Evolutionary conservation across 2,329 filamentous ascomycete species (phyloP).

Genomic region (Talaromyces sp.): DNA sequence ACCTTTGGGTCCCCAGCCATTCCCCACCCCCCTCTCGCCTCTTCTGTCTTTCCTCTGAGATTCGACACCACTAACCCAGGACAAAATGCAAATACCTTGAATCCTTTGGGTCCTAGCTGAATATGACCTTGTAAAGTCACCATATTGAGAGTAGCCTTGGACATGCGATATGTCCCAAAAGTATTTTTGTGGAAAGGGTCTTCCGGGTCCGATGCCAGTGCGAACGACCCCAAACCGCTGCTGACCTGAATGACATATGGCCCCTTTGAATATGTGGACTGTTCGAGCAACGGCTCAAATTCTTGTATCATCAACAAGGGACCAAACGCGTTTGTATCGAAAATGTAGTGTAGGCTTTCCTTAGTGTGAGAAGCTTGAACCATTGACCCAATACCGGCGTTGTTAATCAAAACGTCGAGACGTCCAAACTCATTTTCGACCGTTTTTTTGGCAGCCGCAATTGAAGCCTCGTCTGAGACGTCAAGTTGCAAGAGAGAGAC

Average conservation of each 20-base stretch:
- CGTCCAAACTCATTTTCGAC: conserved; percentile 5
- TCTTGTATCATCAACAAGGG: background rate
- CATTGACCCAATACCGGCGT: conserved; percentile 26
- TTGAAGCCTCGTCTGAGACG: conserved; percentile 7
- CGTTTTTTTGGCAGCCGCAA: background rate
- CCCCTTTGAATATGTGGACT: background rate
- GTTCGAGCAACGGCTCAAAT: conserved; percentile 3
- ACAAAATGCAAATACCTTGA: conserved; percentile 10
- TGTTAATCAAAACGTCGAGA: conserved; percentile 45
- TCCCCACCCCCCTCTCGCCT: conserved; percentile 3
- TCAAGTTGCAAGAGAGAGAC: conserved; percentile 7
- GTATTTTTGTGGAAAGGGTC: conserved; percentile 11
- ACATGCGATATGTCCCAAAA: background rate
- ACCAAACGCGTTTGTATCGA: conserved; percentile 8
- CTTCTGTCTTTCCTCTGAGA: conserved; percentile 1
- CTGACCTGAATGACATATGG: conserved; percentile 6
- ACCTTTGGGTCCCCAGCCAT: conserved; percentile 3
- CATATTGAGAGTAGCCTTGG: conserved; percentile 11
- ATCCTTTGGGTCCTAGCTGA: conserved; percentile 16
- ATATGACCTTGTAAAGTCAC: conserved; percentile 1
- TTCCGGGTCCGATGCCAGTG: background rate
- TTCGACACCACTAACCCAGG: conserved; percentile 11
- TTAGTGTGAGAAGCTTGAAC: background rate
- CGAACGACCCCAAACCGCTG: conserved; percentile 21
- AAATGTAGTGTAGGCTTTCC: conserved; percentile 6